A percentile compares a stretch with the other conserved stretches of the same genome.
Evolutionary conservation across 805 yeast species (phyloP).

Genomic region (Kurtzmaniella cleridarum): DNA sequence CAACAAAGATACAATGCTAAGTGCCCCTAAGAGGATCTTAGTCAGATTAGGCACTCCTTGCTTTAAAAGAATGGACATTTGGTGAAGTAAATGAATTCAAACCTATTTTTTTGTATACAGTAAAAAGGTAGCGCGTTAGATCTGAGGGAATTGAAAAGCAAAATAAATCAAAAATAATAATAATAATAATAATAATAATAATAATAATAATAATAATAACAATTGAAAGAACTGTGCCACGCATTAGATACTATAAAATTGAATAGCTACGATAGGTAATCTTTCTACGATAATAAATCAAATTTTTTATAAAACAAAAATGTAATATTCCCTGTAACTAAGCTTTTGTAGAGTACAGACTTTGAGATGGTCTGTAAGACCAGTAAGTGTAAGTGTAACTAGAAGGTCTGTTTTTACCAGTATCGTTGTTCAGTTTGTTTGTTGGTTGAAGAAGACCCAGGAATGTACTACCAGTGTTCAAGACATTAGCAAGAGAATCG

Average conservation of each 20-base stretch:
- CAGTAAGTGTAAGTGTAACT: slow-evolving; percentile 37
- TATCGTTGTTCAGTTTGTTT: slow-evolving; percentile 75
- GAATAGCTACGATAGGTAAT: too few relatives aligned
- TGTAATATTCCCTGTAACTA: slow-evolving; percentile 12
- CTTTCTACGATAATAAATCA: not conserved
- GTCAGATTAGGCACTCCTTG: slow-evolving; percentile 40
- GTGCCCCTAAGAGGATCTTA: slow-evolving; percentile 34
- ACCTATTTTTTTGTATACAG: not conserved
- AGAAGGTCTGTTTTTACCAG: slow-evolving; percentile 47
- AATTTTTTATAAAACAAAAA: not conserved
- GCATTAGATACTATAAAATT: too few relatives aligned
- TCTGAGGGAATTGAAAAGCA: not conserved
- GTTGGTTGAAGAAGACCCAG: slow-evolving; percentile 88
- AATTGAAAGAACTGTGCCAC: too few relatives aligned
- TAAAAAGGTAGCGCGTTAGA: too few relatives aligned
- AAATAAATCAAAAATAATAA: not conserved
- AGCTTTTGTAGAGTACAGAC: slow-evolving; percentile 55
- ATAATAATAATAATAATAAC: not conserved
- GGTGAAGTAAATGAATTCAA: not conserved
- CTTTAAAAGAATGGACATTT: slow-evolving; percentile 6
- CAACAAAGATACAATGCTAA: slow-evolving; percentile 34
- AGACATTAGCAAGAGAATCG: slow-evolving; percentile 10
- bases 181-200: not conserved
- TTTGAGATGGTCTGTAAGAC: slow-evolving; percentile 48
- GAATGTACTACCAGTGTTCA: slow-evolving; percentile 35